These are phyloP conservation scores for Rhizodiscina lignyota DNA, from an alignment of 495 filamentous ascomycete species.

Conservation along the genomic window DNA sequence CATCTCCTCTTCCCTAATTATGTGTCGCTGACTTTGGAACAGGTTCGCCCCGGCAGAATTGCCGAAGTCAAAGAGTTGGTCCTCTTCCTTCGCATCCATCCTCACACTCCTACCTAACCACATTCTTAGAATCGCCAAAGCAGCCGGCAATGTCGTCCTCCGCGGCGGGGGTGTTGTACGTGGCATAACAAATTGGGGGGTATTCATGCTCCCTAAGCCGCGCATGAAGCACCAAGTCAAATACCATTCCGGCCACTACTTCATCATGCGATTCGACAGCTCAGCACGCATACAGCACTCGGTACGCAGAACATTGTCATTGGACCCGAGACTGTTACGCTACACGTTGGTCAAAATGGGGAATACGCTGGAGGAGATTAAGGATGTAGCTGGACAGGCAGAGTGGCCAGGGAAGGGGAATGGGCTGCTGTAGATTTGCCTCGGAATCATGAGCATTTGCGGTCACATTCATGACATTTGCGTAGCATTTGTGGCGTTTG, in stretches of 20 bases:
- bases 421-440: too few species aligned
- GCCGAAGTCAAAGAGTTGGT: constrained; percentile 85
- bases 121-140: constrained; percentile 67
- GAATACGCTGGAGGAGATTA: constrained; percentile 51
- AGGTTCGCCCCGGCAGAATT: constrained; percentile 83
- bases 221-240: constrained; percentile 59
- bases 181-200: constrained; percentile 86
- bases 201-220: constrained; percentile 60
- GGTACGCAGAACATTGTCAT: constrained; percentile 54
- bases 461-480: too few species aligned
- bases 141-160: constrained; percentile 71
- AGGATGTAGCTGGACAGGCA: constrained; percentile 41
- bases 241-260: constrained; percentile 80
- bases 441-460: too few species aligned
- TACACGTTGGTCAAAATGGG: constrained; percentile 78
- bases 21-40: neutral
- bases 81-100: constrained; percentile 4
- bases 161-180: constrained; percentile 77
- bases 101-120: constrained; percentile 6
- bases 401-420: constrained; percentile 1
- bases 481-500: too few species aligned
- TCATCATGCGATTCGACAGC: constrained; percentile 90
- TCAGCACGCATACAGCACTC: constrained; percentile 50
- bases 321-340: constrained; percentile 83
- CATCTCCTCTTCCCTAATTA: neutral